Evolutionary conservation across 352 stramenopile species (phyloP), one percentile per base, ranked within the genome.

Genomic region (Thalassiosira sp.): DNA sequence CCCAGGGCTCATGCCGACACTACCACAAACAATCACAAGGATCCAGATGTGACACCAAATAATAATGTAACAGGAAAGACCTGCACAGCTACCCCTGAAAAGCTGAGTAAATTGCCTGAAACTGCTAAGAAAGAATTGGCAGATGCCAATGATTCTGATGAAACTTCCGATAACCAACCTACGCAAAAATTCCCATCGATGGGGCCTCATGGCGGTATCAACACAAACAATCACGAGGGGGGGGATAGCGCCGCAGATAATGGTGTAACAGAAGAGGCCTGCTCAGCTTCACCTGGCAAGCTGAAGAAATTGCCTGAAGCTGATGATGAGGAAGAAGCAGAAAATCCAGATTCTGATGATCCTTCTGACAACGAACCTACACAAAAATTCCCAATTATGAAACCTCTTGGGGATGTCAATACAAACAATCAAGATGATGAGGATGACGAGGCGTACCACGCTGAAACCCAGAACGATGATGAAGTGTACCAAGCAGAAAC

Each of bases 401-500:
- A 65, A 65, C 24, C 56, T 54, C 15, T 24, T 43, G 8, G 28
- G 15, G 13, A 33, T 35, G n/a, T 27, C n/a, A 27, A 46, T 24
- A 27, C 18, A 11, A n/a, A 63, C 37, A 8, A 51, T 25, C 15
- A 56, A 18, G 35, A 57, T 6, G 63, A 64, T 27, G 35, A 64
- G 27, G 48, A 49, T 27, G 31, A 37, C 49, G 43, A 25, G 8
- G 53, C 43, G 13, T 73, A 65, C 20, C 27, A 60, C 18, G 64
- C 40, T n/a, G 51, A 60, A 48, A 73, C 64, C 2, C 64, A 73
- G 25, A 16, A 63, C 13, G 64, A 65, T 5, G 31, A 64, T 33
- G 66, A 62, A n/a, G 33, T 45, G 45, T 69, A 58, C 24, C 54
- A 67, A 28, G 33, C 35, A 24, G 57, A 76, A 28, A 76, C 57